Percentiles rank a stretch among this genome's conserved stretches.
These are phyloP conservation scores for Carex parvula DNA, from an alignment of 176 grass and related monocot species.

Conservation along the genomic window DNA sequence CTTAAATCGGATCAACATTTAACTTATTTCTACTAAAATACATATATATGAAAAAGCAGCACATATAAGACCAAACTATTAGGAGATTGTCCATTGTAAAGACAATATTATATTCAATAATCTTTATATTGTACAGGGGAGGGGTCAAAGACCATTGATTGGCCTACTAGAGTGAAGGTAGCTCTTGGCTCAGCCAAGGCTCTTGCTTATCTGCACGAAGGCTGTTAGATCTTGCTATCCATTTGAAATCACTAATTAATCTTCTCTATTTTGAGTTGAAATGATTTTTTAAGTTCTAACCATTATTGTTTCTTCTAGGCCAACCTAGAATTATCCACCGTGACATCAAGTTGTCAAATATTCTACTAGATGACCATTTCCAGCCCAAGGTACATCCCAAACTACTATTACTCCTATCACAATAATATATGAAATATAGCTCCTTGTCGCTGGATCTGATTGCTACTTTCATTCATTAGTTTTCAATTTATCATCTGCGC, in stretches of 20 bases:
- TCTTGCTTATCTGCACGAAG: slow-evolving; percentile 72
- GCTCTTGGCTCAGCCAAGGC: slow-evolving; percentile 74
- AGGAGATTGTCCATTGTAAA: background rate
- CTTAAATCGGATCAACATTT: background rate
- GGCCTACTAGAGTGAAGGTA: slow-evolving; percentile 63
- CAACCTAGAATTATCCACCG: slow-evolving; percentile 82
- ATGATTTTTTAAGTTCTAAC: background rate
- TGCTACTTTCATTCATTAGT: no score
- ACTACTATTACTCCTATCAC: background rate
- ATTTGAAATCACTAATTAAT: background rate
- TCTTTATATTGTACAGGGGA: slow-evolving; percentile 30
- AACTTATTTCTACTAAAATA: background rate
- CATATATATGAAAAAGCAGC: background rate
- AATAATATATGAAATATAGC: background rate
- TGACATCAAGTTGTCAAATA: slow-evolving; percentile 73
- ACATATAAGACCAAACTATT: background rate
- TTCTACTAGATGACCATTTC: slow-evolving; percentile 79
- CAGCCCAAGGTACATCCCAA: slow-evolving; percentile 53
- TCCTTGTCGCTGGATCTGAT: background rate
- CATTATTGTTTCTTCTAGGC: slow-evolving; percentile 36
- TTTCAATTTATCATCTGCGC: background rate
- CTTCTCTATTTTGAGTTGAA: background rate
- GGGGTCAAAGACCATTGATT: slow-evolving; percentile 47
- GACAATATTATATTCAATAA: slow-evolving; percentile 1
- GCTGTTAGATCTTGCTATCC: slow-evolving; percentile 46